Evolutionary conservation across 441 rosid genomes (phyloP), one percentile per base, ranked within the genome.

Genomic region (Jatropha podagrica): DNA sequence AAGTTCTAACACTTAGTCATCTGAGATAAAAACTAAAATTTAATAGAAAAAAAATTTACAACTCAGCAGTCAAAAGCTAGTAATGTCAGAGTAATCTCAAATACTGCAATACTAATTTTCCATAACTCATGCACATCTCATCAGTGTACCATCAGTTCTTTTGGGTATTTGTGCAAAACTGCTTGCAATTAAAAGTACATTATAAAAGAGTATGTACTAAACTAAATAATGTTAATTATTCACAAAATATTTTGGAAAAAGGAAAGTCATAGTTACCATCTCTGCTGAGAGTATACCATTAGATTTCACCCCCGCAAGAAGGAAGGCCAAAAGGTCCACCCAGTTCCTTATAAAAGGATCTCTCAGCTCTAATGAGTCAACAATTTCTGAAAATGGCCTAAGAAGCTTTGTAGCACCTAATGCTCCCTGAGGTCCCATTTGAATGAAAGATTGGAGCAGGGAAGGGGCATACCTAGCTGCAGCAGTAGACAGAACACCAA

Each of bases 251-350:
- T 46, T 26, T 65, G 68, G 63, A 59, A 38, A 69, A 52, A 41
- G 42, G 75, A 18, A 56, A 42, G 54, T 17, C 65, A 75, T 84
- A 81, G 81, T 92, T 91, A 95, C 99, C 99, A 95, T 95, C 89
- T 95, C 99, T 76, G 98, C 98, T 83, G 99, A 95, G 63, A 95
- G 99, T 79, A 95, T 82, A 85, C 99, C 98, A 83, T 88, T 83
- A 81, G 98, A 91, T 90, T 95, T 95, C 83, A 95, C 98, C 78
- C 99, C 99, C 3, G 98, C 97, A 66, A 95, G 99, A 77, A 95
- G 92, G 81, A 95, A 95, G 37, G 99, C 85, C 46, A 95, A 81
- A 82, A 95, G 97, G 82, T 95, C 98, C 74, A 95, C 84, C 98
- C 99, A 95, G 77, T 95, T 95, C 75, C 97, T 82, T 74, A 95